Evolutionary conservation across 2,329 filamentous ascomycete genomes (phyloP), one percentile per base, ranked within the genome.

Genomic region (Calonectria henricotiae): DNA sequence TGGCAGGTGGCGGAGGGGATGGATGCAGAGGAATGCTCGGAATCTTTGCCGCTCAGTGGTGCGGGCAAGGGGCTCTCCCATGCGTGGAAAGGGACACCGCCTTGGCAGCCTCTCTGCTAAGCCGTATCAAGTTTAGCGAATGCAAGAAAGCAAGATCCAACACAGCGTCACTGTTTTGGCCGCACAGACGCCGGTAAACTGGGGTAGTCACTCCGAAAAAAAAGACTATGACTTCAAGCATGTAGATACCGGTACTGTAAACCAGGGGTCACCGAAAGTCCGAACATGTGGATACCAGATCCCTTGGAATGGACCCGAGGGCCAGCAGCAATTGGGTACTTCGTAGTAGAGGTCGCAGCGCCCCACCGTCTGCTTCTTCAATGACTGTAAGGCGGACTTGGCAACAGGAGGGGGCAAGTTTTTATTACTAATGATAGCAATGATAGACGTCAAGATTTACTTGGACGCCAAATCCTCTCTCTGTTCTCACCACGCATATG

Each of bases 261-360:
- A 32, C 15, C 3, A 51, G 23, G 20, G 2, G 1, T 25, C 17
- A 32, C 51, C 5, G 13, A 58, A 58, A 2, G 30, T 1, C 51
- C 30, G 51, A 55, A n/a, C 11, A 2, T 17, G 51, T 58, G 51
- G 51, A 6, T 25, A 39, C 51, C 32, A 35, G 51, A 3, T 11
- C 13, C n/a, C 32, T 9, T 7, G 3, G 13, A 39, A 39, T 58
- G 51, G 6, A 35, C 20, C 32, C 51, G 25, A 15, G n/a, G 5
- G 51, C 12, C n/a, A 25, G 13, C 35, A 25, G 6, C 35, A 58
- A 58, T 58, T 58, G 51, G 51, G 39, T 58, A 58, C 39, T 25
- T 58, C 51, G 51, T 58, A 58, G 5, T 3, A 4, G 25, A 9
- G 5, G 25, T 58, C 20, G 4, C 11, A 20, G 23, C 20, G 35